Percentiles rank a stretch among this genome's conserved stretches.
These are phyloP conservation scores for Claviceps fusiformis DNA, from an alignment of 2,329 filamentous ascomycete genomes.

Conservation along the genomic window DNA sequence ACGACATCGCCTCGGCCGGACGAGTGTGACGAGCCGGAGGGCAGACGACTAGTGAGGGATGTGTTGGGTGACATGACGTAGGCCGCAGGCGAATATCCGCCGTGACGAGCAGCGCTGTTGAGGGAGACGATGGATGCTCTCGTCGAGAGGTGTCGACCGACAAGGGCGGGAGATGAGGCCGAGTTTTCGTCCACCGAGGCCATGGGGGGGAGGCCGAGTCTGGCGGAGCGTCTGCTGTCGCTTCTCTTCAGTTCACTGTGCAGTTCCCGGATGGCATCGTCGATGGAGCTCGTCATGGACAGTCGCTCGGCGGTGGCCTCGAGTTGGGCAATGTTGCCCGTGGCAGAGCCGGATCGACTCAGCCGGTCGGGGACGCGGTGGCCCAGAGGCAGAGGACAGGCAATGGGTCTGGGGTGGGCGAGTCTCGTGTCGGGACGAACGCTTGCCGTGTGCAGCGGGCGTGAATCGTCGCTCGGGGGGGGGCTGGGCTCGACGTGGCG, in stretches of 20 bases:
- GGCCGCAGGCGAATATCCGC: constrained; percentile 55
- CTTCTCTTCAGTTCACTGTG: constrained; percentile 57
- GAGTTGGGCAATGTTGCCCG: constrained; percentile 57
- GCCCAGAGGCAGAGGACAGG: constrained; percentile 32
- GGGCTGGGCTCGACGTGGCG: constrained; percentile 3
- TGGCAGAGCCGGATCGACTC: constrained; percentile 46
- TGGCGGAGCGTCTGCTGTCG: constrained; percentile 53
- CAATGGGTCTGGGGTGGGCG: constrained; percentile 29
- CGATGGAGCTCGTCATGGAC: constrained; percentile 61
- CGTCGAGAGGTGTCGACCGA: constrained; percentile 33
- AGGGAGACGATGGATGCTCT: constrained; percentile 54
- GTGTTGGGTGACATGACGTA: constrained; percentile 55
- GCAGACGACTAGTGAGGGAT: constrained; percentile 43
- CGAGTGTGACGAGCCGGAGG: constrained; percentile 41
- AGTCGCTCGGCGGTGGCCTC: constrained; percentile 65
- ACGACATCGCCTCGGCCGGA: constrained; percentile 24
- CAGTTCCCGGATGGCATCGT: constrained; percentile 62
- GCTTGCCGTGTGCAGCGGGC: constrained; percentile 22
- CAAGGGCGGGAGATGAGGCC: constrained; percentile 9
- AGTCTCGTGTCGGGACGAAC: constrained; percentile 32
- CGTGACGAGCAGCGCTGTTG: constrained; percentile 51
- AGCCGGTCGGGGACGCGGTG: constrained; percentile 43
- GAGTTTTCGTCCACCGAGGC: constrained; percentile 1
- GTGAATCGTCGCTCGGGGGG: constrained; percentile 2
- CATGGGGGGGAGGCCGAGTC: constrained; percentile 33